Conservation (phyloP, 1,284 basidiomycete species). For the Cystobasidium slooffiae region DNA sequence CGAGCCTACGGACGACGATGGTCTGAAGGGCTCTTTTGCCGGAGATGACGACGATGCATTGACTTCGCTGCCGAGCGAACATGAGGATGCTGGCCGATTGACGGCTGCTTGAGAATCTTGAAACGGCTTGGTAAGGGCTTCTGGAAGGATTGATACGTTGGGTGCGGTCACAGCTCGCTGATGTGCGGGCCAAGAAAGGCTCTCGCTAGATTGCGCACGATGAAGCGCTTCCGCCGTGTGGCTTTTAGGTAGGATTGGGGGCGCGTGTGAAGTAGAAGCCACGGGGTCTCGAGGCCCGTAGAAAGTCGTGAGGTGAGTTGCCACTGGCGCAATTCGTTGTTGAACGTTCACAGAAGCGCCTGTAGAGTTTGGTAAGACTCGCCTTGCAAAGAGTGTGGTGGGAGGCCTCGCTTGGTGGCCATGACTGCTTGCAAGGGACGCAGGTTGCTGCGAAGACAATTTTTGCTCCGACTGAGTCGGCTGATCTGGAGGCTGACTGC, state of each 20-base stretch:
- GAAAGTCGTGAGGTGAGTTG: neutral
- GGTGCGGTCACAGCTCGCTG: neutral
- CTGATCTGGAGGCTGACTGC: neutral
- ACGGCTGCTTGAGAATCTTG: neutral
- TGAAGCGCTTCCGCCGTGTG: neutral
- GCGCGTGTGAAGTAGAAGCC: neutral
- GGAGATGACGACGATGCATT: neutral
- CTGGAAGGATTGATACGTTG: neutral
- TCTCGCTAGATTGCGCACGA: neutral
- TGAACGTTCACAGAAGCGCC: neutral
- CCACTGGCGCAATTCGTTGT: neutral
- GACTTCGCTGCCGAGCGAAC: neutral
- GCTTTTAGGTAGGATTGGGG: neutral
- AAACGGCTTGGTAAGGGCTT: neutral
- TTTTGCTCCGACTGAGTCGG: neutral
- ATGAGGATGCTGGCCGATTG: neutral
- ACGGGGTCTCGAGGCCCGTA: neutral
- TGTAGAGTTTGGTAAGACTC: conserved; percentile 7
- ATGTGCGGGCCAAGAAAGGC: neutral
- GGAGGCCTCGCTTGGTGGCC: neutral
- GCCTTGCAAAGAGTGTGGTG: conserved; percentile 1
- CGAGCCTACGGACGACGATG: neutral
- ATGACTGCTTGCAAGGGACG: neutral
- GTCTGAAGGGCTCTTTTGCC: conserved; percentile 12
- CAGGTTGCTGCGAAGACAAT: neutral